These are phyloP conservation scores for Penicillium waksmanii DNA, from an alignment of 495 filamentous ascomycete genomes.

Conservation along the genomic window DNA sequence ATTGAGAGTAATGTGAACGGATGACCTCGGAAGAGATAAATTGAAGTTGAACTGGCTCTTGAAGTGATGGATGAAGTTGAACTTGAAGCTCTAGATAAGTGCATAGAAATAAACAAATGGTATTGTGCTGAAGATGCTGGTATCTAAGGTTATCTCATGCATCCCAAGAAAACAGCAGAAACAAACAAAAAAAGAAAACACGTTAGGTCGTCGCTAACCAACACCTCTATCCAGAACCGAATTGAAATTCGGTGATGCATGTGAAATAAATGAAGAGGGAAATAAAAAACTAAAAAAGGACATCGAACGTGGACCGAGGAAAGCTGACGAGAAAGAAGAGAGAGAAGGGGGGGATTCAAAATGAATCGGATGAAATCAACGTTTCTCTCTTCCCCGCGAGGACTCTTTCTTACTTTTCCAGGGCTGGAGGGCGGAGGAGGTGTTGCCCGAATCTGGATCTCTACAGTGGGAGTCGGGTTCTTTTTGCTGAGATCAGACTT, in stretches of 20 bases:
- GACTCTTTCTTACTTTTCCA: slow-evolving; percentile 8
- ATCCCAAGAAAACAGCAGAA: neutral
- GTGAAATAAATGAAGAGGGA: neutral
- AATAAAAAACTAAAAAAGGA: neutral
- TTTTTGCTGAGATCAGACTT: neutral
- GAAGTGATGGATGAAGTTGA: no score
- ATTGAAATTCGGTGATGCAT: neutral
- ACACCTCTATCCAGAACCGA: slow-evolving; percentile 1
- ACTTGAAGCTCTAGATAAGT: neutral
- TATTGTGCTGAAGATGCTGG: slow-evolving; percentile 2
- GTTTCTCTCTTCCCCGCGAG: slow-evolving; percentile 7
- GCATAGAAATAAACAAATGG: slow-evolving; percentile 2
- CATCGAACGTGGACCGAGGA: neutral
- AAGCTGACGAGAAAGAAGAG: neutral
- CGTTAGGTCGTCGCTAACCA: neutral
- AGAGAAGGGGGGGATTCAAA: neutral
- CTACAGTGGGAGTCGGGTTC: neutral
- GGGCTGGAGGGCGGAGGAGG: slow-evolving; percentile 24
- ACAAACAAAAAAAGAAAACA: neutral
- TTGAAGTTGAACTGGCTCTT: no score
- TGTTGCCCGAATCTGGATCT: slow-evolving; percentile 28
- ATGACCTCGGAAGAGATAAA: no score
- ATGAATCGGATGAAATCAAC: slow-evolving; percentile 6
- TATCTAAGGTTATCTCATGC: neutral
- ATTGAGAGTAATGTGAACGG: neutral